Percentiles rank a stretch among this genome's conserved stretches.
Conservation (phyloP, 2,329 filamentous ascomycete genomes). For the Cordyceps cicadae region DNA sequence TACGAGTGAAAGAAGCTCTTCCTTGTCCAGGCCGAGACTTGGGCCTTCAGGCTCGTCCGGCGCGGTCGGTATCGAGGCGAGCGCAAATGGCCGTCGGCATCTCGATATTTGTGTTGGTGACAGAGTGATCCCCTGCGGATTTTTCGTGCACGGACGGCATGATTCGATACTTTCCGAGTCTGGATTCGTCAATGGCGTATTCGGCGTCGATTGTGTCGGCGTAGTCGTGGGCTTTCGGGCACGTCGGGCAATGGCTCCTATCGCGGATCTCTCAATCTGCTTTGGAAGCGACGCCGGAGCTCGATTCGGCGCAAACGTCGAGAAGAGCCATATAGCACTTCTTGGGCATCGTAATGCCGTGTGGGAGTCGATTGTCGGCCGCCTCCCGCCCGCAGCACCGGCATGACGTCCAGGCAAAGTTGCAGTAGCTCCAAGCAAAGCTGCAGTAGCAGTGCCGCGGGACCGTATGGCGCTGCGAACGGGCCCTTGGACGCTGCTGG, state of each 20-base stretch:
- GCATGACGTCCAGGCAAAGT: constrained; percentile 7
- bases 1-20: constrained; percentile 46
- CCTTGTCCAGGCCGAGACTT: constrained; percentile 19
- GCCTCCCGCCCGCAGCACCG: constrained; percentile 7
- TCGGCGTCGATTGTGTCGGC: background rate
- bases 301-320: constrained; percentile 28
- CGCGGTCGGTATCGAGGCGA: background rate
- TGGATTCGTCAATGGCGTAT: background rate
- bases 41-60: constrained; percentile 10
- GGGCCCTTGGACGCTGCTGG: constrained; percentile 9
- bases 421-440: constrained; percentile 1
- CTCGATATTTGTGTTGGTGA: background rate
- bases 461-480: constrained; percentile 8
- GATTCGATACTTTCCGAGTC: background rate
- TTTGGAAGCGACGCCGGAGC: constrained; percentile 10
- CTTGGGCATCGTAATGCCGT: constrained; percentile 20
- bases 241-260: constrained; percentile 5
- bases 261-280: constrained; percentile 2
- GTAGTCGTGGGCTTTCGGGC: background rate
- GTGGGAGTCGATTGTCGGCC: constrained; percentile 9
- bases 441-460: background rate
- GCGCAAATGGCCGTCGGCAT: background rate
- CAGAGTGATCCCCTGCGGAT: background rate
- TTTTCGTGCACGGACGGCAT: background rate
- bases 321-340: constrained; percentile 32